These are phyloP conservation scores for Eucalyptus albens DNA, from an alignment of 345 rosid species.

Conservation along the genomic window DNA sequence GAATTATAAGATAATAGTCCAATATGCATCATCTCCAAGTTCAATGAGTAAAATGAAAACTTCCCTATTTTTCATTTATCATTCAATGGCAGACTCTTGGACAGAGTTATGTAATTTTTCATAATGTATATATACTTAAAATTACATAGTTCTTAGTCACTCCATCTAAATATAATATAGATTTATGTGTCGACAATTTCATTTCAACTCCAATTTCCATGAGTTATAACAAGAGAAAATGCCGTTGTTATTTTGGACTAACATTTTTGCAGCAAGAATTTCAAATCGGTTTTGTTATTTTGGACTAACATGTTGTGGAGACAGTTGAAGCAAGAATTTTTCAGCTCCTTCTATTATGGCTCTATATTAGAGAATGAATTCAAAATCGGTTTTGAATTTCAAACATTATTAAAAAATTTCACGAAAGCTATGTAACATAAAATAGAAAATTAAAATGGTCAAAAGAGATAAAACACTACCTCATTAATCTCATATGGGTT, in stretches of 20 bases:
- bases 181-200: background rate
- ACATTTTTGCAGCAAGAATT: background rate
- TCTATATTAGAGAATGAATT: background rate
- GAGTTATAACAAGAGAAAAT: background rate
- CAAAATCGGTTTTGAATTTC: background rate
- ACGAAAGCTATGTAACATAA: background rate
- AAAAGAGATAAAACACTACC: background rate
- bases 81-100: background rate
- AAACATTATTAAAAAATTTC: background rate
- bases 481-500: background rate
- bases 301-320: background rate
- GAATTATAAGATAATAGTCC: background rate
- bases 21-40: background rate
- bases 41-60: background rate
- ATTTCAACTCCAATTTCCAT: background rate
- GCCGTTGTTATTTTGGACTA: background rate
- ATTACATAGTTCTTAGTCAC: background rate
- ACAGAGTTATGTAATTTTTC: background rate
- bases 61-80: background rate
- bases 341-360: background rate
- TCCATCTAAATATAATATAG: no score
- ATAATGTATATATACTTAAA: background rate
- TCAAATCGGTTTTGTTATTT: no score
- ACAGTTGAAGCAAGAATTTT: background rate
- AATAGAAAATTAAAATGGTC: background rate